Base-by-base conservation (phyloP, 192 early-diverging fungal species). In the Diversispora epigaea region DNA sequence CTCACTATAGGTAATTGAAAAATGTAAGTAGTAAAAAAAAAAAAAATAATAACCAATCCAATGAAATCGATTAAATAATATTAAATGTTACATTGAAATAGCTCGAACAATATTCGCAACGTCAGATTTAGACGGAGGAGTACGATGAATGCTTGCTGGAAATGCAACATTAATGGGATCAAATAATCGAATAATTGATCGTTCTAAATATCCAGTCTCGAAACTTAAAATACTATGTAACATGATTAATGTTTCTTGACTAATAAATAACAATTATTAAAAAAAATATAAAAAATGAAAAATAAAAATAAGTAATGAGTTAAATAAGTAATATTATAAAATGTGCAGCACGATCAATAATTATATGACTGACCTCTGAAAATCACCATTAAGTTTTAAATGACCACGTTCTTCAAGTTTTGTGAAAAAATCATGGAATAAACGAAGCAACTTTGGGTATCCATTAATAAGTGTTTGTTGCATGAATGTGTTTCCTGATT, bases 121-220 rank as follows among this genome's bases (percentile, higher is more conserved):
- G 70, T 91, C 88, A 58, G 84, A 85, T 46, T 81, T 75, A 9
- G 76, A 75, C 9, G 87, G 84, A 19, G 82, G 69, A 40, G 69
- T 44, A 47, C 76, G 64, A 45, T 75, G 64, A 10, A 80, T 41
- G n/a, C 80, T 75, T 4, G 88, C 76, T 6, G 90, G 86, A 67
- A 92, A 89, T 8, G 86, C 84, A 6, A 76, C 55, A 54, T 90
- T 89, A 17, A 93, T 81, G 14, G 84, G 81, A 46, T 93, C 91
- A n/a, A 89, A 76, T 70, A 93, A 75, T 49, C 91, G 76, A 8
- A 85, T 81, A 0, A 86, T 66, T 49, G 86, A 90, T 41, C 86
- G 79, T 6, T 80, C 78, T 15, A 90, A 66, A 77, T 89, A 93
- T 11, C 80, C 80, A 11, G 69, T n/a, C 49, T 82, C 81, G 52